Evolutionary conservation across 2,329 filamentous ascomycete species (phyloP).

Genomic region (Zymoseptoria ardabiliae): DNA sequence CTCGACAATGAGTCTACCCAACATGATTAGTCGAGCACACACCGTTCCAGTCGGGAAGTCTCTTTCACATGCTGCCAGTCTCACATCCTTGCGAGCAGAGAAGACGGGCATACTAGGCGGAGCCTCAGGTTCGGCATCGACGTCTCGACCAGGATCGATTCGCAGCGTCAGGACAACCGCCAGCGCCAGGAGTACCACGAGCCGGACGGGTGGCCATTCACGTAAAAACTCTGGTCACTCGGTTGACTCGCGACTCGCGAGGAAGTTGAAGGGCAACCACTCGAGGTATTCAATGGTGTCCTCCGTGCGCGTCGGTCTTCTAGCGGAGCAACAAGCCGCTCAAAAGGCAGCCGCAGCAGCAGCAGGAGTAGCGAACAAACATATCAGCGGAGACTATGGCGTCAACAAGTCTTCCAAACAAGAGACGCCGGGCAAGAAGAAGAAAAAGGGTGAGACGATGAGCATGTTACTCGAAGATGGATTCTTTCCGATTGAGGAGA

Average conservation of each 20-base stretch:
- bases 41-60: neutral
- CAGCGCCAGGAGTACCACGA: neutral
- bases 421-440: constrained; percentile 7
- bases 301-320: neutral
- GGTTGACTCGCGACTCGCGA: neutral
- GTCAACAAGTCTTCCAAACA: neutral
- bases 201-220: neutral
- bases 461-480: constrained; percentile 27
- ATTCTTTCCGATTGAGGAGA: constrained; percentile 19
- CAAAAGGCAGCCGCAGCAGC: neutral
- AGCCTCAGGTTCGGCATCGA: neutral
- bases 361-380: neutral
- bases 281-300: neutral
- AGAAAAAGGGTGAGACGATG: constrained; percentile 24
- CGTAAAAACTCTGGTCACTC: neutral
- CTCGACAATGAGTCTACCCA: neutral
- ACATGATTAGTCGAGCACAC: neutral
- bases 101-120: neutral
- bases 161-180: neutral
- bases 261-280: neutral
- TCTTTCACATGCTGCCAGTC: neutral
- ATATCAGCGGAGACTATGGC: neutral
- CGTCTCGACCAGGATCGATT: neutral
- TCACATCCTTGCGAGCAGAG: neutral
- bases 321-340: neutral